A percentile compares a stretch with the other conserved stretches of the same genome.
Evolutionary conservation across 148 eudicot genomes (phyloP).

Genomic region (Rhododendron vialii): DNA sequence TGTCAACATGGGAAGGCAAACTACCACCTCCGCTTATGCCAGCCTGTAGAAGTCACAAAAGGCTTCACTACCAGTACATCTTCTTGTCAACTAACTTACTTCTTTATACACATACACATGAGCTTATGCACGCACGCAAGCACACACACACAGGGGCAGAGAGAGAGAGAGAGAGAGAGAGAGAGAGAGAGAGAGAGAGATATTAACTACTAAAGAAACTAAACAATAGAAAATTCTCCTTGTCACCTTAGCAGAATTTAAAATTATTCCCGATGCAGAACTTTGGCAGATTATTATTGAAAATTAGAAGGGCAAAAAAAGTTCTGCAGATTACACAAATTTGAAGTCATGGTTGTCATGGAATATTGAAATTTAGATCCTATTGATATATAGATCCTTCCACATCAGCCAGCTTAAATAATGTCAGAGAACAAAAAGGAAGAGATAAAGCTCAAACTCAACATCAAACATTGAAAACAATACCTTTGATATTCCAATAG

Average conservation of each 20-base stretch:
- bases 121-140: too few species aligned
- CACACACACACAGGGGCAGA: too few species aligned
- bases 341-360: neutral
- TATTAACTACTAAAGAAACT: neutral
- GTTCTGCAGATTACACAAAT: neutral
- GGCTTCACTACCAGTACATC: neutral
- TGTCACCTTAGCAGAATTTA: neutral
- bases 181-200: neutral
- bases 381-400: neutral
- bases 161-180: neutral
- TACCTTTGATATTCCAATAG: constrained; percentile 92
- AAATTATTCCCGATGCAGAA: neutral
- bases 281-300: neutral
- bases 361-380: neutral
- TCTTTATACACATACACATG: neutral
- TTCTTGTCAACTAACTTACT: neutral
- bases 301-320: neutral
- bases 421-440: neutral
- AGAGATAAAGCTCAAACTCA: neutral
- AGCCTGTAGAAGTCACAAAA: constrained; percentile 50
- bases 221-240: neutral
- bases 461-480: neutral
- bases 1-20: constrained; percentile 80
- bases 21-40: constrained; percentile 97
- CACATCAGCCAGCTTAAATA: constrained; percentile 1